Conservation (phyloP, 1,139 yeast genomes). For the Ashbya aceris region DNA sequence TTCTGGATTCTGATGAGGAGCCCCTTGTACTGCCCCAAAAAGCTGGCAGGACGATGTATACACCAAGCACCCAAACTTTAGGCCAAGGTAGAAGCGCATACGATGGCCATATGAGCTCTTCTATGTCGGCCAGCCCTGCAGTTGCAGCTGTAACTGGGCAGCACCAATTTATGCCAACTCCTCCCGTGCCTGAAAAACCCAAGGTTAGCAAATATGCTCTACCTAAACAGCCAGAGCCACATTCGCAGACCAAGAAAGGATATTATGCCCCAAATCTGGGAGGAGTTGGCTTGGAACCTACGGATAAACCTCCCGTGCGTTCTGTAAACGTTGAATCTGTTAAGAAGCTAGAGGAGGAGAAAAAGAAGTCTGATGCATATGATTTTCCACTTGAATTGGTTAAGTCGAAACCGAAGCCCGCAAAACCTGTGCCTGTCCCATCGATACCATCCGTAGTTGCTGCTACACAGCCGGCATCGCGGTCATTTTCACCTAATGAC, state of each 20-base stretch:
- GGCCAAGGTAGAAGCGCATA: no score
- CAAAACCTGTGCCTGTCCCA: constrained; percentile 28
- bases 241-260: not conserved
- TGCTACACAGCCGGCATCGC: not conserved
- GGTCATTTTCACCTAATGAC: not conserved
- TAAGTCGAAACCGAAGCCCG: constrained; percentile 32
- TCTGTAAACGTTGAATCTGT: constrained; percentile 17
- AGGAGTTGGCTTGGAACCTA: no score
- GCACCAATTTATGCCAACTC: not conserved
- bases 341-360: constrained; percentile 36
- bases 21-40: not conserved
- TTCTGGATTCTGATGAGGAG: constrained; percentile 24
- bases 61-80: not conserved
- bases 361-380: constrained; percentile 62
- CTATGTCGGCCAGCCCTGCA: not conserved
- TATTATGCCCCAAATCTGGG: not conserved
- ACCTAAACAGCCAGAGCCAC: not conserved
- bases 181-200: not conserved
- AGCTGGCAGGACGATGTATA: not conserved
- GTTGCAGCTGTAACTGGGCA: not conserved
- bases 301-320: not conserved
- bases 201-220: not conserved
- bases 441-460: not conserved
- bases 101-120: not conserved
- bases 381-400: constrained; percentile 66